Evolutionary conservation across 1,284 basidiomycete genomes (phyloP), one percentile per base, ranked within the genome.

Genomic region (Naganishia sp.): DNA sequence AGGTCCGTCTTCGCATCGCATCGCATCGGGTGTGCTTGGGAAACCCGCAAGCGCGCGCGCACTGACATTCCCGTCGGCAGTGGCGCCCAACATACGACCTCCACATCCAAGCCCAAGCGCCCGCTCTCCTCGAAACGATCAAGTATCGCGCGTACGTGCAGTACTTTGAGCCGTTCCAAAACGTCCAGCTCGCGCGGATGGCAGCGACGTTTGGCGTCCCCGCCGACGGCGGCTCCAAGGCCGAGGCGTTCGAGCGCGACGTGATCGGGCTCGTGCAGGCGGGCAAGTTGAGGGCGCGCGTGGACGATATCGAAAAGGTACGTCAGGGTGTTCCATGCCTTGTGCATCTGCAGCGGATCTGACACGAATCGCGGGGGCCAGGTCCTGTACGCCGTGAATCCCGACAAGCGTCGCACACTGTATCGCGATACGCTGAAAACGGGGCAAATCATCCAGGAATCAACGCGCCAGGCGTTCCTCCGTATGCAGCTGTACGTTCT

Each of bases 301-400:
- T 69, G 48, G 68, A 69, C 46, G 44, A 64, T 36, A 61, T 69
- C 33, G 60, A 56, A 21, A 57, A 56, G 64, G 67, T 68, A 36
- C 7, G 67, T 31, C 13, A 28, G 28, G 28, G 28, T 28, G 1
- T 28, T 5, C 28, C 28, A 28, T 28, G 28, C 5, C 28, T 3
- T 28, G 28, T 5, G 21, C 28, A 2, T 28, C 5, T 28, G 28
- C 28, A 28, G 28, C 28, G 28, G 28, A 28, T 28, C 36, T 39
- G 36, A 39, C 9, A 39, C 36, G 21, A 13, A 39, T 7, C 13
- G 36, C 36, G 36, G 9, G 15, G 3, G 2, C 9, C 18, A 68
- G 67, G 64, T 60, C 39, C 23, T 68, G 23, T 59, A 68, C 21
- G 57, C 52, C 33, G 44, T 56, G 23, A 28, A 49, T 53, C 55